Conservation (phyloP, 2,329 filamentous ascomycete species). For the Herpotrichia juniperi region DNA sequence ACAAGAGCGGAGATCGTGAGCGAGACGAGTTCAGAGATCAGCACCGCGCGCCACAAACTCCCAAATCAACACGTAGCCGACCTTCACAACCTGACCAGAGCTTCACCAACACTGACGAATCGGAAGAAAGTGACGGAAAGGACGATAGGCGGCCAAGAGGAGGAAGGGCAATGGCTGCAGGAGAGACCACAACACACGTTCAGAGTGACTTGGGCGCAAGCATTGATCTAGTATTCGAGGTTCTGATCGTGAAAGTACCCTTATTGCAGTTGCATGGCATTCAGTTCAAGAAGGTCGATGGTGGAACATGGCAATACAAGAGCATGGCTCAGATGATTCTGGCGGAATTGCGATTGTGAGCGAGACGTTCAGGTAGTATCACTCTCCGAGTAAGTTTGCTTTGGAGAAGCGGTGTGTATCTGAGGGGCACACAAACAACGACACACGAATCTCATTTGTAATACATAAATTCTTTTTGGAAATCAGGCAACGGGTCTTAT, state of each 20-base stretch:
- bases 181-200: constrained; percentile 90
- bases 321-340: constrained; percentile 97
- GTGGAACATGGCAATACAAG: constrained; percentile 98
- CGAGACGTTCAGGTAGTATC: constrained; percentile 17
- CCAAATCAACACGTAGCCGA: constrained; percentile 52
- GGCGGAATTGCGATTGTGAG: constrained; percentile 77
- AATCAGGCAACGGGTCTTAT: background rate
- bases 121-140: constrained; percentile 73
- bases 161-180: constrained; percentile 60
- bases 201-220: constrained; percentile 86
- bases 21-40: constrained; percentile 74
- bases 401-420: background rate
- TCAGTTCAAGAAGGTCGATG: constrained; percentile 95
- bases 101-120: constrained; percentile 86
- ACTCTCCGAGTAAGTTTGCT: background rate
- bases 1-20: constrained; percentile 67
- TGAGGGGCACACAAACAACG: background rate
- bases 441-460: constrained; percentile 40
- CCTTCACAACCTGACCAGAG: constrained; percentile 67
- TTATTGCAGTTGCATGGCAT: constrained; percentile 91
- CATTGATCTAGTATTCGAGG: constrained; percentile 89
- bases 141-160: constrained; percentile 49
- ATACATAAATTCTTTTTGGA: constrained; percentile 8
- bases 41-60: constrained; percentile 58
- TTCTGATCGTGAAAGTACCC: constrained; percentile 96